phyloP scores from a whole-genome alignment of 352 stramenopile genomes.

The Phytophthora sansomeana region DNA sequence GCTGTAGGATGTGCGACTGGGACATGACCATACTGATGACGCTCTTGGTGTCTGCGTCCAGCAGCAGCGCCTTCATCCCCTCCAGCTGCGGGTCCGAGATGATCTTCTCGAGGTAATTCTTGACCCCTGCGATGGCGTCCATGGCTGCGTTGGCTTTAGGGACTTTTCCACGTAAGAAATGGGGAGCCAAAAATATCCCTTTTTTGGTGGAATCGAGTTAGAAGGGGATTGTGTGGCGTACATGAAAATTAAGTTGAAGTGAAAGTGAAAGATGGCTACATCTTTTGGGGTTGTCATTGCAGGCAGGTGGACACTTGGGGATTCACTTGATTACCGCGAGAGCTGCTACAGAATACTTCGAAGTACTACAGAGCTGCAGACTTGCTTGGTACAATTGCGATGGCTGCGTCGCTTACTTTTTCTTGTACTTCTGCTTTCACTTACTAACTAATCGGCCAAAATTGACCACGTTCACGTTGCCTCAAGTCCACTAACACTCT shows the following conservation, averaged over 20 bases:
- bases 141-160: slow-evolving; percentile 51
- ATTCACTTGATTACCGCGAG: slow-evolving; percentile 3
- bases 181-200: slow-evolving; percentile 21
- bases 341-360: background rate
- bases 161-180: slow-evolving; percentile 20
- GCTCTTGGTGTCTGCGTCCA: slow-evolving; percentile 95
- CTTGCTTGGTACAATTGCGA: slow-evolving; percentile 8
- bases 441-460: slow-evolving; percentile 13
- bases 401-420: slow-evolving; percentile 6
- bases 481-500: slow-evolving; percentile 28
- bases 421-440: slow-evolving; percentile 13
- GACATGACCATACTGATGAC: slow-evolving; percentile 96
- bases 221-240: background rate
- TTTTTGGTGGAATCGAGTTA: background rate
- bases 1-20: slow-evolving; percentile 96
- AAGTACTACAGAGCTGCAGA: too few relatives aligned
- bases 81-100: slow-evolving; percentile 82
- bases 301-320: too few relatives aligned
- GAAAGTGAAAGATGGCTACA: too few relatives aligned
- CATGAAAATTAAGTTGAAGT: slow-evolving; percentile 15
- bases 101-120: slow-evolving; percentile 85
- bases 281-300: too few relatives aligned
- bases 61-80: slow-evolving; percentile 98
- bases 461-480: slow-evolving; percentile 1
- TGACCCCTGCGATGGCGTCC: slow-evolving; percentile 78